These are phyloP conservation scores for Sporothrix inflata DNA, from an alignment of 2,329 filamentous ascomycete species.

Conservation along the genomic window DNA sequence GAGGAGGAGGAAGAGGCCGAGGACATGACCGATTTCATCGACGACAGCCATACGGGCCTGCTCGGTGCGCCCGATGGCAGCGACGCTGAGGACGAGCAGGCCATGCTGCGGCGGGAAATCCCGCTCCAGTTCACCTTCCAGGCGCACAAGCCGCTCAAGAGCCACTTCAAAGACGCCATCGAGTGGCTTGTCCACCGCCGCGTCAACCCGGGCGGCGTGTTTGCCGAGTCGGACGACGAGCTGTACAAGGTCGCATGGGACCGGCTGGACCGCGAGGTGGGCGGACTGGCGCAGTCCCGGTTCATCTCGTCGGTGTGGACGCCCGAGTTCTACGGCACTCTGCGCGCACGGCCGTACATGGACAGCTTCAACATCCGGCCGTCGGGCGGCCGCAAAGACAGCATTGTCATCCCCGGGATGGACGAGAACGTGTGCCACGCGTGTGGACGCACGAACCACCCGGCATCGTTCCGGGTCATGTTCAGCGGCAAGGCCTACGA, in stretches of 20 bases:
- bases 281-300: constrained; percentile 69
- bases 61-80: constrained; percentile 32
- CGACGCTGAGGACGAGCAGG: constrained; percentile 55
- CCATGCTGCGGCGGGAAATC: constrained; percentile 50
- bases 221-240: constrained; percentile 59
- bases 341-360: constrained; percentile 68
- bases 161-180: constrained; percentile 73
- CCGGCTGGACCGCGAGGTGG: constrained; percentile 73
- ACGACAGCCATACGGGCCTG: constrained; percentile 46
- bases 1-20: constrained; percentile 22
- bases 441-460: constrained; percentile 70
- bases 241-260: constrained; percentile 70
- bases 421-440: constrained; percentile 62
- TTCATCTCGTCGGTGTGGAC: constrained; percentile 74
- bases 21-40: constrained; percentile 63
- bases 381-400: constrained; percentile 29
- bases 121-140: constrained; percentile 71
- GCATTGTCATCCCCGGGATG: background rate
- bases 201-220: constrained; percentile 65
- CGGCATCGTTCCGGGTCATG: constrained; percentile 65
- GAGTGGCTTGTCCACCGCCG: constrained; percentile 84
- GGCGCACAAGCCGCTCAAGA: constrained; percentile 67
- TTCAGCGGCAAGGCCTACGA: constrained; percentile 70
- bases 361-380: constrained; percentile 51
- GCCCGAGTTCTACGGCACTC: constrained; percentile 63